Percentiles rank a stretch among this genome's conserved stretches.
Conservation (phyloP, 257 asterid species). For the Penstemon newberryi region DNA sequence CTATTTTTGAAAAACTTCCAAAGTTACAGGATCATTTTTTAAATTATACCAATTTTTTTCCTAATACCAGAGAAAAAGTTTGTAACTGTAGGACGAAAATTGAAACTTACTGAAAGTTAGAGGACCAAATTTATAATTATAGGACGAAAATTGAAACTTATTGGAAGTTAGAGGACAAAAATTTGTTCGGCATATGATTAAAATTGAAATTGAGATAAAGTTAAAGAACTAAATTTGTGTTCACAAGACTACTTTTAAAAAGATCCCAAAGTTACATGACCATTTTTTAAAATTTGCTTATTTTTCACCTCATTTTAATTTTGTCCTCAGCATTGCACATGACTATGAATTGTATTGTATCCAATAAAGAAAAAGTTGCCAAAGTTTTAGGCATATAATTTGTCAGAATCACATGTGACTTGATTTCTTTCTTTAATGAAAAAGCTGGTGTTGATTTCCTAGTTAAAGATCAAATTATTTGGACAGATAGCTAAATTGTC, state of each 20-base stretch:
- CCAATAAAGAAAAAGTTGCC: not conserved
- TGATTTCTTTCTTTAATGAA: not conserved
- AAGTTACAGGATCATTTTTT: no score
- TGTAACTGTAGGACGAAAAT: no score
- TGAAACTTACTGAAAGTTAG: no score
- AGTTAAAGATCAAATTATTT: not conserved
- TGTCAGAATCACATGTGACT: not conserved
- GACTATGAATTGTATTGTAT: not conserved
- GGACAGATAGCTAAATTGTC: slow-evolving; percentile 1
- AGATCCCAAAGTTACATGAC: not conserved
- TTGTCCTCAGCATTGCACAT: slow-evolving; percentile 27
- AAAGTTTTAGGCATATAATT: not conserved
- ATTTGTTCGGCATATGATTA: no score
- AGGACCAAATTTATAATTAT: no score
- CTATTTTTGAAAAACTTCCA: no score
- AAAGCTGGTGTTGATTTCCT: not conserved
- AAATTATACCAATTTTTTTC: no score
- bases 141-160: no score
- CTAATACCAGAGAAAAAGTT: no score
- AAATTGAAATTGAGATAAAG: no score
- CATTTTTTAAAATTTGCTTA: not conserved
- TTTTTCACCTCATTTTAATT: not conserved
- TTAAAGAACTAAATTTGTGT: no score
- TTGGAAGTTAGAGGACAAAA: no score
- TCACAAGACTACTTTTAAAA: not conserved